Conservation (phyloP, 805 yeast genomes). For the Millerago galiae region DNA sequence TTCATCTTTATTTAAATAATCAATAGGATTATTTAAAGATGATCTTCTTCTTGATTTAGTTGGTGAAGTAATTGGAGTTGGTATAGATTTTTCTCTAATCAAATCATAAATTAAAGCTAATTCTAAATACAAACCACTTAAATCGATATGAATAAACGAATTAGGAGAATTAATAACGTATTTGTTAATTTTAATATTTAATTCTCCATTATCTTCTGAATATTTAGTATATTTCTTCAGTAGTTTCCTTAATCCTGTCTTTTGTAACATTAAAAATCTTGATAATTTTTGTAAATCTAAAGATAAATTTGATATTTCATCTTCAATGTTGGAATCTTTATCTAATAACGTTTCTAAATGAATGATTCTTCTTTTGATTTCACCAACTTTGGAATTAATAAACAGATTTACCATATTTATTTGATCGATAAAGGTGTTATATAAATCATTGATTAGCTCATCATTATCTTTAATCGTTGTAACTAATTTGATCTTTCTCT, state of each 20-base stretch:
- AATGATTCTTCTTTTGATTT: constrained; percentile 47
- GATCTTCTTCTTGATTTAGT: constrained; percentile 7
- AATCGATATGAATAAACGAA: constrained; percentile 55
- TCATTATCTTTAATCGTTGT: constrained; percentile 11
- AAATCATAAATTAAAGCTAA: constrained; percentile 49
- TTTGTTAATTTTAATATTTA: constrained; percentile 24
- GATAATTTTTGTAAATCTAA: constrained; percentile 56
- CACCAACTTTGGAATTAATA: constrained; percentile 62
- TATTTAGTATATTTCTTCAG: constrained; percentile 60
- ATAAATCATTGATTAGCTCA: constrained; percentile 26
- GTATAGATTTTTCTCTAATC: constrained; percentile 25
- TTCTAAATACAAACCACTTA: constrained; percentile 55
- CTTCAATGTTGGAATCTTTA: not conserved
- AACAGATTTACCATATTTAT: constrained; percentile 56
- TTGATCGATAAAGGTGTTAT: constrained; percentile 45
- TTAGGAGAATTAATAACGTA: constrained; percentile 36
- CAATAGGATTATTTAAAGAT: constrained; percentile 13
- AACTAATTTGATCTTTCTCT: constrained; percentile 56
- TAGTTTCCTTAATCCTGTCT: constrained; percentile 65
- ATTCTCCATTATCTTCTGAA: constrained; percentile 28
- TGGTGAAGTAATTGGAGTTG: not conserved
- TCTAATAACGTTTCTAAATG: constrained; percentile 31
- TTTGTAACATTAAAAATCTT: constrained; percentile 67
- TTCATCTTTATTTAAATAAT: constrained; percentile 16
- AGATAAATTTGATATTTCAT: constrained; percentile 28